Evolutionary conservation across 306 rosid genomes (phyloP).

Genomic region (Prunus dulcis): DNA sequence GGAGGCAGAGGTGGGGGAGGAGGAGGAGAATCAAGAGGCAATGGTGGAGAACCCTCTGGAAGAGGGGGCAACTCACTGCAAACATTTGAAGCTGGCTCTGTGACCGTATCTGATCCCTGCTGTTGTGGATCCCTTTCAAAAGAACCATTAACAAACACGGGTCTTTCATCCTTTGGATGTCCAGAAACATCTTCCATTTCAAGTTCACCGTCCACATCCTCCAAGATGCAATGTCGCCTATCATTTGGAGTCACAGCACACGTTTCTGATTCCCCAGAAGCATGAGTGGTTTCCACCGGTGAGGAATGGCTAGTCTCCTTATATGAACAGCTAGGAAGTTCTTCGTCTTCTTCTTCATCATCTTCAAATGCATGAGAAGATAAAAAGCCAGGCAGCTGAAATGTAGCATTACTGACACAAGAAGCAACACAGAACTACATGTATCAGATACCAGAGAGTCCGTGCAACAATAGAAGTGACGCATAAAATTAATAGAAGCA

Average conservation of each 20-base stretch:
- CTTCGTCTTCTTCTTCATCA: slow-evolving; percentile 72
- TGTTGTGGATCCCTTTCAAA: slow-evolving; percentile 48
- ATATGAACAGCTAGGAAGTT: slow-evolving; percentile 45
- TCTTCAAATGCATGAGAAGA: slow-evolving; percentile 77
- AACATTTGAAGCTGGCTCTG: slow-evolving; percentile 39
- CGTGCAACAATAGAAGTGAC: not conserved
- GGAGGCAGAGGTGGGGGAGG: slow-evolving; percentile 90
- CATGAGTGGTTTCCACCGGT: slow-evolving; percentile 39
- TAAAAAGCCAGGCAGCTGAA: slow-evolving; percentile 89
- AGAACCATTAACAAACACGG: slow-evolving; percentile 33
- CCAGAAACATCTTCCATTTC: slow-evolving; percentile 99
- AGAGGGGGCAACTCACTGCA: slow-evolving; percentile 48
- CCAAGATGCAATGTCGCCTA: slow-evolving; percentile 91
- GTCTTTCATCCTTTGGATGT: slow-evolving; percentile 71
- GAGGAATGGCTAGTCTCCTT: slow-evolving; percentile 55
- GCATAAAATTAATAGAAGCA: not conserved
- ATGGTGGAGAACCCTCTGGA: slow-evolving; percentile 84
- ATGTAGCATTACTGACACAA: slow-evolving; percentile 85
- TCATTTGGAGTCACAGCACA: slow-evolving; percentile 72
- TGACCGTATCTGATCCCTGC: slow-evolving; percentile 36
- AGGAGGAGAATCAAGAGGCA: slow-evolving; percentile 94
- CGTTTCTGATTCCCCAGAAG: slow-evolving; percentile 66
- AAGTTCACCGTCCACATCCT: slow-evolving; percentile 95
- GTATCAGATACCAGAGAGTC: slow-evolving; percentile 9
- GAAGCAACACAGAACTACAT: slow-evolving; percentile 16